Base-by-base conservation (phyloP, 176 grass and related monocot species). In the Thalia dealbata region DNA sequence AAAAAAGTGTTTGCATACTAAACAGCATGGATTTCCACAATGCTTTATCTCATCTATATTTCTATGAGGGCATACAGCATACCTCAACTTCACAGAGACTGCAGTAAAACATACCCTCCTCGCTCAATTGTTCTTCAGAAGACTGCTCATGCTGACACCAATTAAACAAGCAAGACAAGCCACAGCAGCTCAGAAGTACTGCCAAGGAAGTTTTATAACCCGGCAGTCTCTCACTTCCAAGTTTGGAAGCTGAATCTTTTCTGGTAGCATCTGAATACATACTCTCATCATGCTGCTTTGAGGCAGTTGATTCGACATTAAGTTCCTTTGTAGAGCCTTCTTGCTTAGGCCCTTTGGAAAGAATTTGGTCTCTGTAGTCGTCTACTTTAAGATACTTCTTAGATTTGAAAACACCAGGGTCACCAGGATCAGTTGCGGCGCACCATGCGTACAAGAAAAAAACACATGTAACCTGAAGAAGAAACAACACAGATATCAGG, bases 51-150 rank as follows among this genome's bases (percentile, higher is more conserved):
- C 11, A 48, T 48, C 11, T 48, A 28, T 28, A 3, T 14, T 9
- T 63, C 14, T 4, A 9, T 3, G 9, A 14, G 13, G n/a, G 42
- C 43, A 12, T 10, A 6, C 11, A 14, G 32, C 55, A 38, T 92
- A 97, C 95, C 95, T 93, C 90, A 52, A 85, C 95, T 81, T 99
- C 90, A 52, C 95, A 99, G 28, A 93, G 58, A 79, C 95, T 99
- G 78, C 90, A 99, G 79, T 93, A 99, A 69, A 99, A 93, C 87
- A 92, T 88, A 71, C 90, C 95, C 25, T 93, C 90, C 74, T 99
- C 95, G 58, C 87, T 83, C 67, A 72, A 75, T 65, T 91, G 64
- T 1, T 90, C 81, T 63, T 92, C 95, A 78, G 90, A 91, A 55
- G 63, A 80, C 25, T 85, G 76, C 52, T 83, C 78, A 38, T 76